Evolutionary conservation across 805 yeast species (phyloP).

Genomic region (Tetrapisispora pingtungensis): DNA sequence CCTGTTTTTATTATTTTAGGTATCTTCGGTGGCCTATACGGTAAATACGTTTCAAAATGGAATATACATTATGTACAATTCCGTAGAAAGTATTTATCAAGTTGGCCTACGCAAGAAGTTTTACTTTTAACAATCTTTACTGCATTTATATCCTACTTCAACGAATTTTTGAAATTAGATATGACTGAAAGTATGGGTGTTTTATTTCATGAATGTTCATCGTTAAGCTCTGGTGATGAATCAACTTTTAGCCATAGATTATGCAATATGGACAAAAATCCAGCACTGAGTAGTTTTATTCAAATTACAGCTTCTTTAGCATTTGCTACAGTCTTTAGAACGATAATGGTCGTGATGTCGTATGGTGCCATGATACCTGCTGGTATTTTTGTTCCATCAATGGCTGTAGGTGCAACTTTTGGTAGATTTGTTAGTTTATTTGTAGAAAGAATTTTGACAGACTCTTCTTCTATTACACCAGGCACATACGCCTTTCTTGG

Average conservation of each 20-base stretch:
- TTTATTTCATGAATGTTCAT: conserved; percentile 70
- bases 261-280: conserved; percentile 30
- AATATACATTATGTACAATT: conserved; percentile 70
- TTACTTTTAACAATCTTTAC: conserved; percentile 56
- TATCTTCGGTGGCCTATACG: conserved; percentile 84
- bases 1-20: conserved; percentile 75
- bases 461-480: conserved; percentile 61
- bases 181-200: conserved; percentile 95
- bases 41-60: conserved; percentile 62
- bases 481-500: conserved; percentile 95
- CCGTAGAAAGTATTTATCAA: conserved; percentile 53
- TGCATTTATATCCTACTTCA: conserved; percentile 70
- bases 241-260: conserved; percentile 33
- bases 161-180: conserved; percentile 68
- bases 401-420: conserved; percentile 93
- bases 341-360: conserved; percentile 64
- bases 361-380: conserved; percentile 94
- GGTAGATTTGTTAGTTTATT: conserved; percentile 80
- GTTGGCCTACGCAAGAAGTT: conserved; percentile 54
- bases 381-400: conserved; percentile 94
- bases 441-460: conserved; percentile 41
- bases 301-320: conserved; percentile 42
- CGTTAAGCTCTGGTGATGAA: conserved; percentile 22
- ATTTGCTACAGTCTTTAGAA: conserved; percentile 64
- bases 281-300: conserved; percentile 20